A percentile compares a stretch with the other conserved stretches of the same genome.
Conservation (phyloP, 208 protist species). For the Trypanosomatidae sp. region DNA sequence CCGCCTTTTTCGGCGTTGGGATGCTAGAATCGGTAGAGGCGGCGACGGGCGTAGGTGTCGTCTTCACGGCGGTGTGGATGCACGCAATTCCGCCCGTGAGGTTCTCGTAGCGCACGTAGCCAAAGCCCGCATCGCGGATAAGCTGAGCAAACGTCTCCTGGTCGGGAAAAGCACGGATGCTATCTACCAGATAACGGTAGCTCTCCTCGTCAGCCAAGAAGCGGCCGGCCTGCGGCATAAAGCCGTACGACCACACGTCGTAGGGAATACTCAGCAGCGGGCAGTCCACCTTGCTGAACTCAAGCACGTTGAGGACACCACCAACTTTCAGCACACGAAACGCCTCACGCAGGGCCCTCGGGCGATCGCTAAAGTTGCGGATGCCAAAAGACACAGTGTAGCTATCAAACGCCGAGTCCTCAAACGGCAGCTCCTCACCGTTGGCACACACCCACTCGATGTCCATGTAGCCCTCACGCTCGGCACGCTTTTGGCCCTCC, state of each 20-base stretch:
- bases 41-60: slow-evolving; percentile 10
- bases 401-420: slow-evolving; percentile 87
- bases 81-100: slow-evolving; percentile 85
- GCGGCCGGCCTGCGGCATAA: slow-evolving; percentile 93
- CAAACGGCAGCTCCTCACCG: slow-evolving; percentile 92
- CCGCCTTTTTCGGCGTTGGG: slow-evolving; percentile 1
- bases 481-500: slow-evolving; percentile 66
- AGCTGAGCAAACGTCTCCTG: slow-evolving; percentile 93
- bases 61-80: slow-evolving; percentile 86
- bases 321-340: slow-evolving; percentile 94
- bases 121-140: slow-evolving; percentile 87
- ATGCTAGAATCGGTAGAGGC: slow-evolving; percentile 2
- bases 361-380: slow-evolving; percentile 95
- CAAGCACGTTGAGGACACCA: slow-evolving; percentile 94
- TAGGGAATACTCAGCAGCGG: slow-evolving; percentile 85
- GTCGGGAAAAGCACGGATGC: slow-evolving; percentile 94
- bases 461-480: slow-evolving; percentile 70
- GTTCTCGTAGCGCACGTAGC: slow-evolving; percentile 86
- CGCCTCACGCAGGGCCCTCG: slow-evolving; percentile 89
- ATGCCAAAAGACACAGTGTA: slow-evolving; percentile 98
- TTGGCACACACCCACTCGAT: slow-evolving; percentile 77
- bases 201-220: slow-evolving; percentile 93
- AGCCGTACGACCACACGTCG: slow-evolving; percentile 93
- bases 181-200: slow-evolving; percentile 96
- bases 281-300: slow-evolving; percentile 94